Evolutionary conservation across 2,329 filamentous ascomycete genomes (phyloP).

Genomic region (Sphaceloma murrayae): DNA sequence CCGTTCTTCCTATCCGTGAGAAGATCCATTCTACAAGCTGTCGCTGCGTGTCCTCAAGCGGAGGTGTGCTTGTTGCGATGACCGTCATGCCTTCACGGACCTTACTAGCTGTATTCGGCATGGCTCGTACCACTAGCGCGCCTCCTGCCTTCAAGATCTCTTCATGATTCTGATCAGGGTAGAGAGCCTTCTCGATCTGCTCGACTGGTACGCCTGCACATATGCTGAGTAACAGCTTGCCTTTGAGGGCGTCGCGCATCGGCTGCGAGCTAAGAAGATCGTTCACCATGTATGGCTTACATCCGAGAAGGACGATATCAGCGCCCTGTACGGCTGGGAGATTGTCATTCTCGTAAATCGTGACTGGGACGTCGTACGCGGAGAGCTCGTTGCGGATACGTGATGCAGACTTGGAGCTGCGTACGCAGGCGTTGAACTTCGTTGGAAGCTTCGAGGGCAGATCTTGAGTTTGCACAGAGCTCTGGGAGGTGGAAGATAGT

Average conservation of each 20-base stretch:
- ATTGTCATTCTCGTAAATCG: conserved; percentile 63
- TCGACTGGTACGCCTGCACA: conserved; percentile 64
- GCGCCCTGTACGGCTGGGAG: conserved; percentile 55
- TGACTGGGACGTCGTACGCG: conserved; percentile 52
- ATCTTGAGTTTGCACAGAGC: conserved; percentile 23
- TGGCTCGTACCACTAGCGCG: conserved; percentile 63
- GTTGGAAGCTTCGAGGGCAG: conserved; percentile 54
- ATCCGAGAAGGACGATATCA: conserved; percentile 67
- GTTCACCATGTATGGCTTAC: conserved; percentile 67
- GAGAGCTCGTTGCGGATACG: conserved; percentile 57
- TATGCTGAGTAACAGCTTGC: conserved; percentile 75
- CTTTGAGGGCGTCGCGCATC: conserved; percentile 61
- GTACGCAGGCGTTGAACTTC: conserved; percentile 73
- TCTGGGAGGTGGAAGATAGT: conserved; percentile 33
- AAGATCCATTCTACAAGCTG: conserved; percentile 66
- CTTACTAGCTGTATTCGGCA: conserved; percentile 75
- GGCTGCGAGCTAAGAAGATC: conserved; percentile 58
- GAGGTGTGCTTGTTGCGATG: conserved; percentile 54
- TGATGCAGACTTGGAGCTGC: conserved; percentile 57
- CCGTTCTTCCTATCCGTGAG: conserved; percentile 60
- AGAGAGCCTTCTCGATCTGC: conserved; percentile 57
- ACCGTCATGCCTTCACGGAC: conserved; percentile 74
- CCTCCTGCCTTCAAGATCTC: conserved; percentile 39
- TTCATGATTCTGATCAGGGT: conserved; percentile 44
- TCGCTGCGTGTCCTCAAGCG: conserved; percentile 46